These are phyloP conservation scores for Polyporus arcularius DNA, from an alignment of 768 basidiomycete species.

Conservation along the genomic window DNA sequence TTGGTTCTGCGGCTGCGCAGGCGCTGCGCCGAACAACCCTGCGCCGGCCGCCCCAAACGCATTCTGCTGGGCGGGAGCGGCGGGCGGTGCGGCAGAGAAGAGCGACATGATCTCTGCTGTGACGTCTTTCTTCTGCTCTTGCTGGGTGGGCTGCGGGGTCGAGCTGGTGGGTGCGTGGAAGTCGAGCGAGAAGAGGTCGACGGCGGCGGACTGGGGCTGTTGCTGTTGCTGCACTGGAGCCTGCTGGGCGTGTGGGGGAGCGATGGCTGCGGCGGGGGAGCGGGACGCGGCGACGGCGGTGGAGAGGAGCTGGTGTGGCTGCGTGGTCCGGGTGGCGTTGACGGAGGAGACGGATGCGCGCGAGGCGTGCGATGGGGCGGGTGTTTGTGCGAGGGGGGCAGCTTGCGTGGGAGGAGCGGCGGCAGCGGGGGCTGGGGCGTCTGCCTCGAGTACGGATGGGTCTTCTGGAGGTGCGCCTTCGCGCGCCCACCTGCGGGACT, in stretches of 20 bases:
- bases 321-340: constrained; percentile 35
- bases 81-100: constrained; percentile 53
- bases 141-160: constrained; percentile 19
- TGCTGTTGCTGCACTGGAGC: constrained; percentile 21
- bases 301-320: constrained; percentile 59
- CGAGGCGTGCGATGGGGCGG: constrained; percentile 25
- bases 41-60: not conserved
- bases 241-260: constrained; percentile 9
- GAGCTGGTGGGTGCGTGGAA: constrained; percentile 66
- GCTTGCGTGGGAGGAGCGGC: constrained; percentile 19
- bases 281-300: constrained; percentile 16
- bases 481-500: constrained; percentile 88
- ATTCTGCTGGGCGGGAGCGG: constrained; percentile 22
- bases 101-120: constrained; percentile 87
- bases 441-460: constrained; percentile 72
- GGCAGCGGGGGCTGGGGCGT: constrained; percentile 27
- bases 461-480: constrained; percentile 85
- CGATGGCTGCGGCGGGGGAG: constrained; percentile 7
- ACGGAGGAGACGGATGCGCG: constrained; percentile 22
- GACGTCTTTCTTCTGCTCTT: constrained; percentile 59
- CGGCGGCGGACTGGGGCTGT: constrained; percentile 38
- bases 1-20: constrained; percentile 27
- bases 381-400: constrained; percentile 11
- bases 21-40: not conserved
- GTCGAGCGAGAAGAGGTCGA: constrained; percentile 84